Percentiles rank a stretch among this genome's conserved stretches.
Conservation (phyloP, 106 monocot genomes). For the Dendrobium officinale region DNA sequence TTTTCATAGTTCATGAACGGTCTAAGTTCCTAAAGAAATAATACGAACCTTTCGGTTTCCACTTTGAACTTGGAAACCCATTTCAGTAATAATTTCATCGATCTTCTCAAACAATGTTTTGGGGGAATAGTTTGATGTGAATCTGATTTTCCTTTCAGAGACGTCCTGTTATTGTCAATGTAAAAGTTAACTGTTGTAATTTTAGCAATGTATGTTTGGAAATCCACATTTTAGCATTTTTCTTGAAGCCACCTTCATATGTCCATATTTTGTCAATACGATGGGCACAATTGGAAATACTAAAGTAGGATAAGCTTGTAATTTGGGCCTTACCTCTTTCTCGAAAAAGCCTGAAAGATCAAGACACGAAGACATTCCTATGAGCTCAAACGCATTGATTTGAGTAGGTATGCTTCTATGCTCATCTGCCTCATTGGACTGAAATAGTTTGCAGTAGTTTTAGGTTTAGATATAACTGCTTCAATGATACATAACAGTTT, state of each 20-base stretch:
- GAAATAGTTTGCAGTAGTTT: background rate
- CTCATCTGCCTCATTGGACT: constrained; percentile 29
- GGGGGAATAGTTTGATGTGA: constrained; percentile 64
- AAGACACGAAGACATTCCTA: constrained; percentile 86
- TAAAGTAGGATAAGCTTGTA: background rate
- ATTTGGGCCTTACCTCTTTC: constrained; percentile 50
- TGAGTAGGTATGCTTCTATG: constrained; percentile 17
- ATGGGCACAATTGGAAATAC: too few relatives aligned
- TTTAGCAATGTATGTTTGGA: background rate
- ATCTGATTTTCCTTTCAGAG: constrained; percentile 81
- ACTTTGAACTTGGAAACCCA: constrained; percentile 72
- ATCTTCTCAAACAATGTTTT: constrained; percentile 67
- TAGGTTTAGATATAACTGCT: background rate
- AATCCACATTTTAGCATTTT: background rate
- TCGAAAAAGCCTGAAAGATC: constrained; percentile 97
- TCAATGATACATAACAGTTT: background rate
- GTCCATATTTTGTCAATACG: too few relatives aligned
- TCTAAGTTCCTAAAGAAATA: background rate
- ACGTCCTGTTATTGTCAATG: constrained; percentile 39
- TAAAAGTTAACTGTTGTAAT: background rate
- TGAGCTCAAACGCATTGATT: constrained; percentile 89
- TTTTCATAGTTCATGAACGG: background rate
- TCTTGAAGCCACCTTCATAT: background rate
- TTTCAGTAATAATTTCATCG: constrained; percentile 51
- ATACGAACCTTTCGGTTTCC: constrained; percentile 50